Evolutionary conservation across 129 eudicot species (phyloP).

Genomic region (Arctium minus): DNA sequence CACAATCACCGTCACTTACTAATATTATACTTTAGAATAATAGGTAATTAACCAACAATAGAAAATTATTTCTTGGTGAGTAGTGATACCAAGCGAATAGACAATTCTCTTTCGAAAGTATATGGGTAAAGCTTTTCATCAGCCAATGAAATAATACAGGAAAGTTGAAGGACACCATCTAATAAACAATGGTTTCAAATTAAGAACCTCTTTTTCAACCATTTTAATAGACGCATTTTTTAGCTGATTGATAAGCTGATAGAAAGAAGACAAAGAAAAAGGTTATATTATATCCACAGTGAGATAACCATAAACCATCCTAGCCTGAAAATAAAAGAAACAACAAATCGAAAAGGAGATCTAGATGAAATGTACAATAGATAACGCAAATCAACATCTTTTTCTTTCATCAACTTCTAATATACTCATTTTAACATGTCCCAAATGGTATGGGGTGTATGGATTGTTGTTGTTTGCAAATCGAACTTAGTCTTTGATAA

Average conservation of each 20-base stretch:
- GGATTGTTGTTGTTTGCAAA: too few relatives aligned
- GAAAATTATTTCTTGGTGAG: conserved; percentile 7
- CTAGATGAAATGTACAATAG: not conserved
- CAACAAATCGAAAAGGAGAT: not conserved
- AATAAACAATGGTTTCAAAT: conserved; percentile 10
- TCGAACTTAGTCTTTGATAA: too few relatives aligned
- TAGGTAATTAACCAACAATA: conserved; percentile 2
- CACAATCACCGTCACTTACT: not conserved
- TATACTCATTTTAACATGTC: not conserved
- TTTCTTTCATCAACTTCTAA: not conserved
- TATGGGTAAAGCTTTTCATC: not conserved
- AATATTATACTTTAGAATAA: conserved; percentile 1
- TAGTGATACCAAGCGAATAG: conserved; percentile 14
- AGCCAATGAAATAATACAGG: not conserved
- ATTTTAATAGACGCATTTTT: too few relatives aligned
- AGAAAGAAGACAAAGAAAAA: conserved; percentile 12
- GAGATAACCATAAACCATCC: conserved; percentile 6
- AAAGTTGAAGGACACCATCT: conserved; percentile 17
- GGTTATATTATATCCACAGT: not conserved
- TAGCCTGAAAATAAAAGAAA: not conserved
- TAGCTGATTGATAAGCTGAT: not conserved
- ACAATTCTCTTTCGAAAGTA: conserved; percentile 4
- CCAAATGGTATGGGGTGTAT: too few relatives aligned
- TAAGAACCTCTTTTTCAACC: not conserved
- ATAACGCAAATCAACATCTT: not conserved